Evolutionary conservation across 2,329 filamentous ascomycete species (phyloP).

Genomic region (Aspergillus bombycis): DNA sequence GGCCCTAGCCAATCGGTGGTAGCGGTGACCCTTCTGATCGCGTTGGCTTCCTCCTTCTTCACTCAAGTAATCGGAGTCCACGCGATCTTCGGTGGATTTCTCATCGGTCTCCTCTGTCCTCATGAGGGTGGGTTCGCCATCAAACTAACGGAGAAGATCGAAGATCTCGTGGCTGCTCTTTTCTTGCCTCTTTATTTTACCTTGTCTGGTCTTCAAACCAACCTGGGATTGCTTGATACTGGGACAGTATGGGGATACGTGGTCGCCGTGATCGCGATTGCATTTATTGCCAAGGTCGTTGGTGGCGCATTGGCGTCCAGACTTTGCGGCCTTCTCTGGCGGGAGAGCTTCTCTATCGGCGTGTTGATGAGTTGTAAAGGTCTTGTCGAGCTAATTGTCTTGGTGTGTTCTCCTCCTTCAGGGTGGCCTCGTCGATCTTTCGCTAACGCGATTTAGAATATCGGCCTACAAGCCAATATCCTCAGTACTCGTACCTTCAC

Average conservation of each 20-base stretch:
- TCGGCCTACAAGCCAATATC: slow-evolving; percentile 82
- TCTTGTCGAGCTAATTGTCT: slow-evolving; percentile 89
- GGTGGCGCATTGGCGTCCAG: slow-evolving; percentile 80
- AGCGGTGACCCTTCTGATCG: slow-evolving; percentile 77
- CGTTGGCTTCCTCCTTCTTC: slow-evolving; percentile 80
- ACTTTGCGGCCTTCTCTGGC: slow-evolving; percentile 78
- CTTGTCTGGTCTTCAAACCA: slow-evolving; percentile 83
- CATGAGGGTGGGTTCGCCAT: slow-evolving; percentile 90
- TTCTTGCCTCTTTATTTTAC: slow-evolving; percentile 94
- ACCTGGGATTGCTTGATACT: slow-evolving; percentile 79
- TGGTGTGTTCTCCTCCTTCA: slow-evolving; percentile 58
- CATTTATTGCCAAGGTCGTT: slow-evolving; percentile 81
- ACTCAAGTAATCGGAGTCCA: slow-evolving; percentile 90
- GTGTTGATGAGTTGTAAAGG: slow-evolving; percentile 96
- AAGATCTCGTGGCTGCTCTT: slow-evolving; percentile 82
- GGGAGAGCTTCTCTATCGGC: slow-evolving; percentile 86
- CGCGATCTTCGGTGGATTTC: slow-evolving; percentile 90
- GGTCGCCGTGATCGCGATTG: slow-evolving; percentile 76
- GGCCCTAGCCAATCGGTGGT: slow-evolving; percentile 86
- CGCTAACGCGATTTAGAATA: slow-evolving; percentile 56
- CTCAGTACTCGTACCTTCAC: slow-evolving; percentile 82
- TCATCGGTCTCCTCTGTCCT: slow-evolving; percentile 86
- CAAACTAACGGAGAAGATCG: slow-evolving; percentile 89
- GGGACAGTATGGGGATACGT: slow-evolving; percentile 91
- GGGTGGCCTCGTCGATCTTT: too few relatives aligned